Evolutionary conservation across 257 asterid species (phyloP).

Genomic region (Salvia miltiorrhiza): DNA sequence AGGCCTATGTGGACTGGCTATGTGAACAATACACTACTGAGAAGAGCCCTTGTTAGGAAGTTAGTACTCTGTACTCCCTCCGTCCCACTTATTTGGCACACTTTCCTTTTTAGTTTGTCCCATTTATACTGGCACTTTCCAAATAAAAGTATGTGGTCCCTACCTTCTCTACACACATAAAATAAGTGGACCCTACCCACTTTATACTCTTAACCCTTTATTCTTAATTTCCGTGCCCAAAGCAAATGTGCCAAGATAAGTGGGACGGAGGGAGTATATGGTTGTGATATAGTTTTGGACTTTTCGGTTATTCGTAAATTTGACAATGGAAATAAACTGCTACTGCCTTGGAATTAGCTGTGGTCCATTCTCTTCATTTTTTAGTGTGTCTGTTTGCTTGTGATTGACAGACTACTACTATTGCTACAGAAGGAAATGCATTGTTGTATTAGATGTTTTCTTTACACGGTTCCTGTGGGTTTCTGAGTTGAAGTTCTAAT

Average conservation of each 20-base stretch:
- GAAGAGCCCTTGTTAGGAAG: too few species aligned
- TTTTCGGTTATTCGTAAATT: neutral
- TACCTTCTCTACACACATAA: too few species aligned
- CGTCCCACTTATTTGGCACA: too few species aligned
- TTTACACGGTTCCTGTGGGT: neutral
- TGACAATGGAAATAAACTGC: neutral
- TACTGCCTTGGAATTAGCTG: neutral
- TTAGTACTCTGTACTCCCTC: too few species aligned
- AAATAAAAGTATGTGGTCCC: too few species aligned
- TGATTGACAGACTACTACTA: neutral
- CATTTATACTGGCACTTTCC: too few species aligned
- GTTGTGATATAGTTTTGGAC: neutral
- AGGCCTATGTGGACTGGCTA: conserved; percentile 1
- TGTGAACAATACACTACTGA: neutral
- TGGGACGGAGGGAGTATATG: too few species aligned
- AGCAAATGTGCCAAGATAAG: too few species aligned
- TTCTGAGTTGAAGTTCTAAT: neutral
- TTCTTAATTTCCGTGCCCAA: too few species aligned
- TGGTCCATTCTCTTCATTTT: neutral
- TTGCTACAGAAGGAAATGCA: neutral
- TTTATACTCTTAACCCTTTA: too few species aligned
- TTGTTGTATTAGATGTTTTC: neutral
- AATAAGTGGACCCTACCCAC: too few species aligned
- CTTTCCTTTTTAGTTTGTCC: too few species aligned
- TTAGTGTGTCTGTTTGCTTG: neutral